Percentiles rank a stretch among this genome's conserved stretches.
These are phyloP conservation scores for Trichosporon sp. DNA, from an alignment of 1,284 basidiomycete species.

Conservation along the genomic window DNA sequence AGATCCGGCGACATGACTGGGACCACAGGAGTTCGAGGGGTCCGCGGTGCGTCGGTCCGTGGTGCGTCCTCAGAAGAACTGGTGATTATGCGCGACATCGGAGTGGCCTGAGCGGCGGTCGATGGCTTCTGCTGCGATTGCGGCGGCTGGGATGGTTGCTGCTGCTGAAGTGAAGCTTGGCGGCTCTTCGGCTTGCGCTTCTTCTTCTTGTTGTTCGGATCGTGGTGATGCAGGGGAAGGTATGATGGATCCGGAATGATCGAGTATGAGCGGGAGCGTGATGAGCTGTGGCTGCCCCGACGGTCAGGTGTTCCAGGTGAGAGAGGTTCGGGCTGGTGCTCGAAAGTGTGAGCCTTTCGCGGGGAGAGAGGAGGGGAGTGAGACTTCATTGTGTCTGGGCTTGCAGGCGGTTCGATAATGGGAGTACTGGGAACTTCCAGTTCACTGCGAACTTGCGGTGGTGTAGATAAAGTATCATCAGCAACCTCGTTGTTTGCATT, in stretches of 20 bases:
- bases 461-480: background rate
- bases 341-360: background rate
- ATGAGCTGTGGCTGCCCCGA: constrained; percentile 1
- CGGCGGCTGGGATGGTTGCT: background rate
- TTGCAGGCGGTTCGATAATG: background rate
- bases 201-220: constrained; percentile 35
- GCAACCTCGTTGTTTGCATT: background rate
- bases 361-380: background rate
- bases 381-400: background rate
- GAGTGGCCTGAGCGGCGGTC: background rate
- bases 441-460: background rate
- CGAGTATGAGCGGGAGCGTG: constrained; percentile 28
- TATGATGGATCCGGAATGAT: constrained; percentile 50
- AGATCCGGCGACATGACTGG: constrained; percentile 18
- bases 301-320: background rate
- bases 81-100: constrained; percentile 17
- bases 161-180: background rate
- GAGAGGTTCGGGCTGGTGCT: background rate
- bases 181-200: constrained; percentile 42
- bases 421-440: background rate
- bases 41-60: background rate
- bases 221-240: constrained; percentile 32
- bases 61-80: constrained; percentile 27
- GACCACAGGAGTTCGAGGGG: background rate
- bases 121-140: background rate